Evolutionary conservation across 352 stramenopile species (phyloP), one percentile per base, ranked within the genome.

Genomic region (Phytopythium ostracodes): DNA sequence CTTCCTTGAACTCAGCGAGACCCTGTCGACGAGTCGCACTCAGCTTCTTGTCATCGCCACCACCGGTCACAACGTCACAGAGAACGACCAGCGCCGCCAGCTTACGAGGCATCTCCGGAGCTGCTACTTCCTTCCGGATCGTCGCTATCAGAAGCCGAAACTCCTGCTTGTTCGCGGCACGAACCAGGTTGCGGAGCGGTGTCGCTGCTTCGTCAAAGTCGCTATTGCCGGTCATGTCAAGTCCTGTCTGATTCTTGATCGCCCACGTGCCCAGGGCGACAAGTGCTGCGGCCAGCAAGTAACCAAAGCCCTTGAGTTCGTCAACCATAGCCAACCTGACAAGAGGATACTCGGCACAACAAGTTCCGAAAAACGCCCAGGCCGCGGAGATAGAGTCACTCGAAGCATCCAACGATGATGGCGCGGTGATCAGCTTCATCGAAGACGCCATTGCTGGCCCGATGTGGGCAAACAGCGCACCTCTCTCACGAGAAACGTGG

Each of bases 141-240:
- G 82, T 92, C 14, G 76, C 61, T 4, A 89, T 52, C 43, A 91
- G 40, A 42, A 95, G 64, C n/a, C 67, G 65, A 54, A 87, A 92
- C 58, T 95, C 86, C 43, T 84, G 71, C 59, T 84, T 89, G 69
- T 84, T 92, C 9, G 81, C 70, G 59, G 79, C 79, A n/a, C 60
- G 42, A 4, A 92, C 57, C 11, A 95, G 29, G 11, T 62, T 63
- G 51, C 77, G 71, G 11, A 90, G 66, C 27, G 78, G 66, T 4
- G 47, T 18, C 15, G 15, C 24, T 10, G 47, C 27, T 33, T 54
- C 18, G 3, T 54, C 47, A 22, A 54, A 54, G 11, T 38, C 25
- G 17, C 15, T 8, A 27, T 36, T 59, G 14, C n/a, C 25, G 18
- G 22, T 2, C 7, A 22, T 47, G 53, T 24, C 35, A 24, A 61